Conservation (phyloP, 2,329 filamentous ascomycete genomes). For the Elsinoe fawcettii region DNA sequence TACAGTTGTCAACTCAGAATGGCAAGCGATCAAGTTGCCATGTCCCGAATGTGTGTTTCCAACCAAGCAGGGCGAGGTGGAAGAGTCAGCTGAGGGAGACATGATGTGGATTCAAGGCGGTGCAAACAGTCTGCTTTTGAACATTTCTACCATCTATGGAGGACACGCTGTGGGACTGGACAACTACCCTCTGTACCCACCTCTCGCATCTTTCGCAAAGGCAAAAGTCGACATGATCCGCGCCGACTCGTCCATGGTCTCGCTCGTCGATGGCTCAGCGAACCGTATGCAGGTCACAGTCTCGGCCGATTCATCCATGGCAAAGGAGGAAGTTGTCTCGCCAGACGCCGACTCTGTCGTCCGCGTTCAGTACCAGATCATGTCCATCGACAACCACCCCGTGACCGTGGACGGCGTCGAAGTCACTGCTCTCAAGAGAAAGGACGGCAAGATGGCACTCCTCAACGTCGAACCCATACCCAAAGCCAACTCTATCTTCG, state of each 20-base stretch:
- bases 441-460: slow-evolving; percentile 49
- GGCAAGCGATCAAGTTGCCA: slow-evolving; percentile 42
- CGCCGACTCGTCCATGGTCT: slow-evolving; percentile 18
- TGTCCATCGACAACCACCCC: slow-evolving; percentile 47
- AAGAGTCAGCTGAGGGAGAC: slow-evolving; percentile 21
- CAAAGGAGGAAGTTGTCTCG: slow-evolving; percentile 40
- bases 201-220: slow-evolving; percentile 40
- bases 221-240: slow-evolving; percentile 14
- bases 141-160: slow-evolving; percentile 46
- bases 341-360: slow-evolving; percentile 48
- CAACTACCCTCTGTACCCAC: slow-evolving; percentile 52
- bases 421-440: slow-evolving; percentile 55
- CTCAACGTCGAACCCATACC: slow-evolving; percentile 34
- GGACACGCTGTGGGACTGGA: slow-evolving; percentile 48
- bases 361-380: slow-evolving; percentile 50
- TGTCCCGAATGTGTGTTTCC: slow-evolving; percentile 49
- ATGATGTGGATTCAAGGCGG: slow-evolving; percentile 27
- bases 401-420: slow-evolving; percentile 50
- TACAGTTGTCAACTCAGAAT: slow-evolving; percentile 32
- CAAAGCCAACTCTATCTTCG: slow-evolving; percentile 23
- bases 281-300: slow-evolving; percentile 27
- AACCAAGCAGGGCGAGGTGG: slow-evolving; percentile 23
- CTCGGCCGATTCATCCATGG: slow-evolving; percentile 29
- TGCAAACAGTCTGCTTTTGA: slow-evolving; percentile 35
- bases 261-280: slow-evolving; percentile 23